A percentile compares a stretch with the other conserved stretches of the same genome.
Conservation (phyloP, 495 filamentous ascomycete genomes). For the Aspergillus carlsbadensis region DNA sequence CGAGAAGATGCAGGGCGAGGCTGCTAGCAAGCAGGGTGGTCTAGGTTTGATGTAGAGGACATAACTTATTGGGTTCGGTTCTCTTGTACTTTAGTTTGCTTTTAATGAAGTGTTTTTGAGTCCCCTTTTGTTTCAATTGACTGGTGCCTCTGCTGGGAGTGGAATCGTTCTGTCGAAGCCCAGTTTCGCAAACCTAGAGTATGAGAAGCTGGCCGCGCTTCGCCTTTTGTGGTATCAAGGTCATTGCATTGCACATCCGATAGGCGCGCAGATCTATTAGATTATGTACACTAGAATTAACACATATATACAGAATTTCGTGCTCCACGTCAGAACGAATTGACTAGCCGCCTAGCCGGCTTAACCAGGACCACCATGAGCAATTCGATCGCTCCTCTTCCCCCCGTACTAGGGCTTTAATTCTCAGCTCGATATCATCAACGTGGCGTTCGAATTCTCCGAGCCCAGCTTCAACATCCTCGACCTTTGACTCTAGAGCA, state of each 20-base stretch:
- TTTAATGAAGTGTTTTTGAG: slow-evolving; percentile 5
- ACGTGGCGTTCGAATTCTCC: slow-evolving; percentile 81
- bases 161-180: neutral
- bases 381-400: slow-evolving; percentile 64
- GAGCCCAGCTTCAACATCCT: slow-evolving; percentile 84
- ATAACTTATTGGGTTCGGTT: neutral
- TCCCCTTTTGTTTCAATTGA: neutral
- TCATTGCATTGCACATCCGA: slow-evolving; percentile 6
- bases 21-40: slow-evolving; percentile 46
- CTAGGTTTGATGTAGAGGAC: slow-evolving; percentile 50
- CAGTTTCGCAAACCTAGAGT: too few relatives aligned
- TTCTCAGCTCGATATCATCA: slow-evolving; percentile 69
- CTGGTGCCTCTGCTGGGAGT: neutral
- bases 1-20: slow-evolving; percentile 75
- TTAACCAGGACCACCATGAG: slow-evolving; percentile 50
- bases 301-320: slow-evolving; percentile 13
- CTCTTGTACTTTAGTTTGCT: slow-evolving; percentile 9
- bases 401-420: slow-evolving; percentile 64
- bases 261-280: slow-evolving; percentile 12
- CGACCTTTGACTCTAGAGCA: slow-evolving; percentile 74
- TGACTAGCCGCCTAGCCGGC: slow-evolving; percentile 36
- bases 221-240: neutral
- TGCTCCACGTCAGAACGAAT: neutral
- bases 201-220: too few relatives aligned
- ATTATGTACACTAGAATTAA: slow-evolving; percentile 29